These are phyloP conservation scores for Pelargonium fulgidum DNA, from an alignment of 441 rosid genomes.

Conservation along the genomic window DNA sequence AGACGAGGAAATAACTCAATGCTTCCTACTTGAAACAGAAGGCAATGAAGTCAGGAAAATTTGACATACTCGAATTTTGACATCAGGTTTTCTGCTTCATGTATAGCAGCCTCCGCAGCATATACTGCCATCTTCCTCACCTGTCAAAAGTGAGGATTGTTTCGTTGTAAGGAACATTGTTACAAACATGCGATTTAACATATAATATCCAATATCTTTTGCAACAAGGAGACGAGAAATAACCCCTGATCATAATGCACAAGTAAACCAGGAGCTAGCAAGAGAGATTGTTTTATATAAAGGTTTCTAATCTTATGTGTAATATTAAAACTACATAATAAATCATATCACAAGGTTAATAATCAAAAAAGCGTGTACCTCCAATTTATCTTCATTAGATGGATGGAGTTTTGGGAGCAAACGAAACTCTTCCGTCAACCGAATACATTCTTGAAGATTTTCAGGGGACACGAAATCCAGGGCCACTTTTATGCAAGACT, in stretches of 20 bases:
- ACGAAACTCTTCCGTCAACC: conserved; percentile 72
- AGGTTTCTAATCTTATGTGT: no score
- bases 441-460: conserved; percentile 60
- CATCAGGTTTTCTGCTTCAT: conserved; percentile 30
- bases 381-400: conserved; percentile 87
- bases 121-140: conserved; percentile 47
- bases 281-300: no score
- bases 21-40: no score
- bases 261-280: no score
- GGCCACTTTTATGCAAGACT: conserved; percentile 94
- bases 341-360: no score
- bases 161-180: conserved; percentile 8
- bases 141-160: conserved; percentile 21
- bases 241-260: no score
- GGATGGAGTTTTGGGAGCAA: conserved; percentile 69
- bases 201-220: no score
- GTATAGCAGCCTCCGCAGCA: conserved; percentile 32
- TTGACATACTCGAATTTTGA: conserved; percentile 26
- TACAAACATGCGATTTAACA: not conserved
- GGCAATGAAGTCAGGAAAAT: conserved; percentile 3
- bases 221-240: no score
- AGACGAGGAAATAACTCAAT: no score
- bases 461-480: conserved; percentile 89
- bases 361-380: conserved; percentile 31
- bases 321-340: no score